Conservation (phyloP, 2,329 filamentous ascomycete species). For the Biscogniauxia marginata region DNA sequence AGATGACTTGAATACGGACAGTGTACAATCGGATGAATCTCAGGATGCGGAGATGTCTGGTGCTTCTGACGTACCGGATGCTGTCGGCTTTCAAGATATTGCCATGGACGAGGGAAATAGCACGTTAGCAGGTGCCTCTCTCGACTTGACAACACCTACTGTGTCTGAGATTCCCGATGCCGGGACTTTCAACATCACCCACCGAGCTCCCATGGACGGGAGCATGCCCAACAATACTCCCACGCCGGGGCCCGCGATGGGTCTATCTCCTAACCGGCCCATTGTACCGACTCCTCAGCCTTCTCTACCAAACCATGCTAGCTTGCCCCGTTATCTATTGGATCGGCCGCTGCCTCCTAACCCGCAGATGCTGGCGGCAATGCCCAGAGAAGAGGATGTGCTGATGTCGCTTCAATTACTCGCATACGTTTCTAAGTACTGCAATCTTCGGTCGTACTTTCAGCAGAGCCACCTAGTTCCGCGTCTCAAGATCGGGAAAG, state of each 20-base stretch:
- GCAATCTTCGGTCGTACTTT: constrained; percentile 92
- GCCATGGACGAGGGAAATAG: constrained; percentile 76
- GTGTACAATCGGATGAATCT: constrained; percentile 75
- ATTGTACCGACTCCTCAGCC: constrained; percentile 73
- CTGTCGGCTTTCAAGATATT: constrained; percentile 83
- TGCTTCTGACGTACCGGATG: constrained; percentile 74
- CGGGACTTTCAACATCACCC: constrained; percentile 91
- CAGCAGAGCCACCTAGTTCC: constrained; percentile 93
- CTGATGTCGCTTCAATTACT: constrained; percentile 96
- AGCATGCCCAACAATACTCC: constrained; percentile 76
- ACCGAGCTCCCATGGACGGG: constrained; percentile 78
- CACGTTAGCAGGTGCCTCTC: constrained; percentile 71
- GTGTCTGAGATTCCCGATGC: constrained; percentile 83
- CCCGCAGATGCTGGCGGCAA: constrained; percentile 77
- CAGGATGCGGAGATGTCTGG: constrained; percentile 76
- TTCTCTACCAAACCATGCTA: constrained; percentile 62
- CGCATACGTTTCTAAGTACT: constrained; percentile 98
- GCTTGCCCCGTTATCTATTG: constrained; percentile 75
- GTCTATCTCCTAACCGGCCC: constrained; percentile 71
- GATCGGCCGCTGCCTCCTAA: constrained; percentile 69
- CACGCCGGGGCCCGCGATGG: constrained; percentile 63
- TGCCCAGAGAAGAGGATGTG: constrained; percentile 96
- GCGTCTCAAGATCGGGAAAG: constrained; percentile 82
- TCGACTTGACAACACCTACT: constrained; percentile 73
- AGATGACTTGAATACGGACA: constrained; percentile 83